Evolutionary conservation across 768 basidiomycete genomes (phyloP), one percentile per base, ranked within the genome.

Genomic region (Trametes cubensis): DNA sequence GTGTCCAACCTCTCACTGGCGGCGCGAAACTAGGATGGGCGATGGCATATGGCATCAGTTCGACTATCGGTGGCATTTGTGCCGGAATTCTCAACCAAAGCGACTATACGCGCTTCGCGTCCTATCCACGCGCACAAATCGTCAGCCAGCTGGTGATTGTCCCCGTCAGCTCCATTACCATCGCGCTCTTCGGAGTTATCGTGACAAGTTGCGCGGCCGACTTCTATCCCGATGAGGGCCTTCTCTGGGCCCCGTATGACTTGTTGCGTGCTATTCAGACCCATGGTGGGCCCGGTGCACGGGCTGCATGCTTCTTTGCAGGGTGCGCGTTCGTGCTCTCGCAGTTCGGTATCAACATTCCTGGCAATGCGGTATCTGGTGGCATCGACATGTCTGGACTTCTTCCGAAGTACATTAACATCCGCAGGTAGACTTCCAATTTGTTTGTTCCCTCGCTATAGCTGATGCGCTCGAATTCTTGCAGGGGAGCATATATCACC

Each of bases 371-470:
- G 3, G 48, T 69, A 17, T 61, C 70, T 5, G 67, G 66, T 14
- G 70, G 69, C 4, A 67, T 70, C 34, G 81, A 81, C 63, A 68
- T 81, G 18, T 72, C 78, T 3, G 79, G 78, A 6, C 63, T 80
- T 49, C 72, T 71, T 54, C 80, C 79, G 0, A 64, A 70, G 51
- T 82, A 75, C 62, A 68, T 83, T 72, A 79, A 82, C 64, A 76
- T 80, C 59, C 72, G 72, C 56, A 70, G 81, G 53, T 64, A 55
- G 70, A 80, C 46, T 58, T 25, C 25, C n/a, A n/a, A n/a, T n/a
- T n/a, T n/a, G 50, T 44, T 18, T 15, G n/a, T 15, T 6, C n/a
- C 3, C 13, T 15, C 26, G 2, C 15, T 26, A 2, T 4, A 3
- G 2, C 20, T 6, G 7, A 14, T 39, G 21, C 47, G n/a, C 1